Conservation (phyloP, 352 stramenopile genomes). For the Phytophthora macrochlamydospora region DNA sequence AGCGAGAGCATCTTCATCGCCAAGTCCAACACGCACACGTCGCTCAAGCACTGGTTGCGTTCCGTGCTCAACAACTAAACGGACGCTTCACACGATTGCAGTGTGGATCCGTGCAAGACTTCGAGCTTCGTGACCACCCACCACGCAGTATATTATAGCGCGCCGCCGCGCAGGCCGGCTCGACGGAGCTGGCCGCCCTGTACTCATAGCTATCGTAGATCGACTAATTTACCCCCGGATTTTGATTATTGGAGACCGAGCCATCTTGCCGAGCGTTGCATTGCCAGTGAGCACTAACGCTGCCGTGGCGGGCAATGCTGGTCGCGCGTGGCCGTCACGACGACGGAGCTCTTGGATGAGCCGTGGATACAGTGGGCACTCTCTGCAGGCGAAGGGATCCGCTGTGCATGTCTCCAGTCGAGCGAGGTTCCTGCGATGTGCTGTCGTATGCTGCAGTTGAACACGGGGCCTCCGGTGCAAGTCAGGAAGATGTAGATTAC, state of each 20-base stretch:
- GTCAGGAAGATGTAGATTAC: conserved; percentile 25
- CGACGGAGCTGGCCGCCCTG: conserved; percentile 10
- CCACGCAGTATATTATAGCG: conserved; percentile 33
- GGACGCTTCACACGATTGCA: conserved; percentile 19
- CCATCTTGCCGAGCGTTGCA: neutral
- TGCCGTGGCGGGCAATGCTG: neutral
- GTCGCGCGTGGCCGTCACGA: conserved; percentile 1
- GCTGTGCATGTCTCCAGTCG: conserved; percentile 18
- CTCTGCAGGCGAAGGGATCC: conserved; percentile 4
- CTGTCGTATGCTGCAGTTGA: too few species aligned
- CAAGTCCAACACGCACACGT: conserved; percentile 77
- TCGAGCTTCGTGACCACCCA: conserved; percentile 13
- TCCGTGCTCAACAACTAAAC: conserved; percentile 62
- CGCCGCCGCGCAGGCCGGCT: conserved; percentile 11
- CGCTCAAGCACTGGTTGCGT: conserved; percentile 70
- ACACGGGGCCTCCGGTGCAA: neutral
- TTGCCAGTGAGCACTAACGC: neutral
- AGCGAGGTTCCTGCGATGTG: too few species aligned
- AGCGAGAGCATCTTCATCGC: conserved; percentile 59
- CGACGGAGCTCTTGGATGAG: conserved; percentile 15
- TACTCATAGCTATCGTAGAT: conserved; percentile 41
- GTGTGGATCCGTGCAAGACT: conserved; percentile 19
- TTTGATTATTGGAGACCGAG: conserved; percentile 34
- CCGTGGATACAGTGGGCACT: conserved; percentile 18
- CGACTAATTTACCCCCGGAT: conserved; percentile 39